Conservation (phyloP, 2,329 filamentous ascomycete genomes). For the Ophiostoma quercus region DNA sequence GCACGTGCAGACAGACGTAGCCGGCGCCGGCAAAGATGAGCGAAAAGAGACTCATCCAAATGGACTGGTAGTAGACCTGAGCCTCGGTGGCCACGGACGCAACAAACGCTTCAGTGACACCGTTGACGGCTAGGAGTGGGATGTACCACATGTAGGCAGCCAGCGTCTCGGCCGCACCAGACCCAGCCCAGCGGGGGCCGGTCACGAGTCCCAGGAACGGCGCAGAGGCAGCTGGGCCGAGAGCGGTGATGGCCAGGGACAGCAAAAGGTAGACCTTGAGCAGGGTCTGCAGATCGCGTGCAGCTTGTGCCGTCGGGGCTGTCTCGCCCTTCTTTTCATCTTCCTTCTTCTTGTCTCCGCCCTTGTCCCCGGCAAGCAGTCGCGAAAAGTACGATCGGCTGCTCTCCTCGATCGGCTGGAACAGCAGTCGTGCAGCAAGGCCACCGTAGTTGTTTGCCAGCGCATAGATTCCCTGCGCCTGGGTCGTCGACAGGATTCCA, state of each 20-base stretch:
- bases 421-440: conserved; percentile 77
- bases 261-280: conserved; percentile 70
- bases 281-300: conserved; percentile 56
- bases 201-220: conserved; percentile 69
- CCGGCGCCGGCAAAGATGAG: conserved; percentile 67
- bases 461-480: conserved; percentile 85
- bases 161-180: conserved; percentile 56
- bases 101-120: conserved; percentile 87
- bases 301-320: conserved; percentile 33
- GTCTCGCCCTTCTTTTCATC: background rate
- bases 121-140: conserved; percentile 85
- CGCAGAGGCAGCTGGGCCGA: conserved; percentile 73
- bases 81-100: conserved; percentile 72
- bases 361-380: conserved; percentile 48
- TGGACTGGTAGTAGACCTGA: conserved; percentile 70
- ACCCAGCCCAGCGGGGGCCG: conserved; percentile 67
- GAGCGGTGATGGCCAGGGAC: conserved; percentile 59
- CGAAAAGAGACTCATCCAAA: conserved; percentile 82
- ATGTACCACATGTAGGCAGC: conserved; percentile 87
- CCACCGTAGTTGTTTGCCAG: conserved; percentile 93
- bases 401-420: conserved; percentile 93
- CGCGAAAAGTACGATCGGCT: conserved; percentile 85
- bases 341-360: background rate
- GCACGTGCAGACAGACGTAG: conserved; percentile 65
- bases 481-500: conserved; percentile 66